These are phyloP conservation scores for Arabidopsis hybrid DNA, from an alignment of 441 rosid genomes.

Conservation along the genomic window DNA sequence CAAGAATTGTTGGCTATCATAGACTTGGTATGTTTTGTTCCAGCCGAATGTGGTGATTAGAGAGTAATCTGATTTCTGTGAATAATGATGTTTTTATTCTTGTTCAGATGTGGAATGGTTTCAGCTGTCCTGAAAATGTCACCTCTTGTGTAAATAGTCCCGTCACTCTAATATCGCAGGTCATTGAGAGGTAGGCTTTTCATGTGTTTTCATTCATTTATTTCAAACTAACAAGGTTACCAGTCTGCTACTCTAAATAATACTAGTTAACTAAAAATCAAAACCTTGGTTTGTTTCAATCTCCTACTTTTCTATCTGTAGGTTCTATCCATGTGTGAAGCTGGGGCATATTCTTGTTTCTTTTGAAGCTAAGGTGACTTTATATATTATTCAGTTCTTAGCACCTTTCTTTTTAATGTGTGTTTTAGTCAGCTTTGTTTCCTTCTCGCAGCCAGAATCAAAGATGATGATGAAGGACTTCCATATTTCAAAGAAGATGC, in stretches of 20 bases:
- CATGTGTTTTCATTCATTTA: slow-evolving; percentile 15
- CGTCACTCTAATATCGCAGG: slow-evolving; percentile 46
- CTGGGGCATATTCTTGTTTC: slow-evolving; percentile 66
- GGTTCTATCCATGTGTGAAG: slow-evolving; percentile 83
- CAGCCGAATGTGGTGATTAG: slow-evolving; percentile 11
- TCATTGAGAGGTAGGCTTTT: slow-evolving; percentile 63
- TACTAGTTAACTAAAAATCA: not conserved
- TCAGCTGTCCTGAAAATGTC: slow-evolving; percentile 55
- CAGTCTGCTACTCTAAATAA: not conserved
- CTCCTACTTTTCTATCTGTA: slow-evolving; percentile 43
- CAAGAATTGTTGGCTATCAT: slow-evolving; percentile 61
- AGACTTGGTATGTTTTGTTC: slow-evolving; percentile 60
- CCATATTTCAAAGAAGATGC: slow-evolving; percentile 58
- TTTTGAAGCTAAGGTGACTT: slow-evolving; percentile 73
- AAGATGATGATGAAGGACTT: slow-evolving; percentile 62
- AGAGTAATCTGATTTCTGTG: slow-evolving; percentile 6
- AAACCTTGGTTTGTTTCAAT: slow-evolving; percentile 11
- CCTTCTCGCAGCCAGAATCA: slow-evolving; percentile 69
- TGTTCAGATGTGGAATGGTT: slow-evolving; percentile 66
- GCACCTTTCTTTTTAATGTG: slow-evolving; percentile 15
- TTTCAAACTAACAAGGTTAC: slow-evolving; percentile 15
- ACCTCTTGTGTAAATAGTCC: slow-evolving; percentile 41
- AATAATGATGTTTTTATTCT: slow-evolving; percentile 36
- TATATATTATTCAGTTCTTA: slow-evolving; percentile 18
- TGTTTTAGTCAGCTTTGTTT: slow-evolving; percentile 35